phyloP scores from a whole-genome alignment of 2,329 filamentous ascomycete species.

The Alternaria brassicicola region DNA sequence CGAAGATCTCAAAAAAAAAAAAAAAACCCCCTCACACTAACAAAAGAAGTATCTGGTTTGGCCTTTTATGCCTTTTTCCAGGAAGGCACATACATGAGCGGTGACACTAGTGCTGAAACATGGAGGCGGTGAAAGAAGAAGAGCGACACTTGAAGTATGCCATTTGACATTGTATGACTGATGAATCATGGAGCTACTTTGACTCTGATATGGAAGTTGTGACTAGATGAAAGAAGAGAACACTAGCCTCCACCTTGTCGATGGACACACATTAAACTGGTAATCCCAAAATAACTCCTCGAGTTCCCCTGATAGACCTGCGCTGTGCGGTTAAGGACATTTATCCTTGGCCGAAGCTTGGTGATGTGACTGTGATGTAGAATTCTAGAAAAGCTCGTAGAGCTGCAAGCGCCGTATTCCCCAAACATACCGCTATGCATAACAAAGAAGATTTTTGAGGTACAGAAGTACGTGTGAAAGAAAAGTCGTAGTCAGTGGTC shows the following conservation, averaged over 20 bases:
- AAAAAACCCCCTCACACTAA: too few relatives aligned
- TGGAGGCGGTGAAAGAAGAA: background rate
- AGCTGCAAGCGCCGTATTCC: conserved; percentile 3
- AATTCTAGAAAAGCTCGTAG: background rate
- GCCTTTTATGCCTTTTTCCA: background rate
- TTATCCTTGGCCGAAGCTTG: background rate
- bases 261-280: background rate
- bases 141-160: background rate
- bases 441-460: conserved; percentile 4
- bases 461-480: conserved; percentile 17
- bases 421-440: conserved; percentile 15
- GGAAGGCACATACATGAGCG: background rate
- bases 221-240: conserved; percentile 2
- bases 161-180: background rate
- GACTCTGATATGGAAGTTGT: background rate
- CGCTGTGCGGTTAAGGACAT: background rate
- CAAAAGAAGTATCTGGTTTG: background rate
- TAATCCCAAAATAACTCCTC: background rate
- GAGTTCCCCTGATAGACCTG: background rate
- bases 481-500: conserved; percentile 3
- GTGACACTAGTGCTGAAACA: background rate
- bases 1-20: background rate
- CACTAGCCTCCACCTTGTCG: background rate
- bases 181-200: background rate
- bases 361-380: background rate